Evolutionary conservation across 352 stramenopile species (phyloP).

Genomic region (Phytophthora cactorum): DNA sequence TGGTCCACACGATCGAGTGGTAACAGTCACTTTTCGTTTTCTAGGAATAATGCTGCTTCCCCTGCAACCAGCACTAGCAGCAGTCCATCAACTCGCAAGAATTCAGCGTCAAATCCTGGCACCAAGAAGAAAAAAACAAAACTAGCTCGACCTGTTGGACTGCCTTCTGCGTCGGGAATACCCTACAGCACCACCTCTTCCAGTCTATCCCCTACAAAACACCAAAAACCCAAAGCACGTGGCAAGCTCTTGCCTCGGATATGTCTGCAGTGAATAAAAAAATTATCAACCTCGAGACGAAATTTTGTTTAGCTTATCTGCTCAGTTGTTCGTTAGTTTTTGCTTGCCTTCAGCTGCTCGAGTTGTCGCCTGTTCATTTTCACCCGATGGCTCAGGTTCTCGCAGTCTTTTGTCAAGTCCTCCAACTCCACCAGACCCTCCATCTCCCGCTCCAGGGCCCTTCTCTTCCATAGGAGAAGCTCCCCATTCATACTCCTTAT

Average conservation of each 20-base stretch:
- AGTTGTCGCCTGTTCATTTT: no score
- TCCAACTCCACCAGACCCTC: no score
- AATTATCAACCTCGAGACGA: neutral
- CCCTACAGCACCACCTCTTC: constrained; percentile 7
- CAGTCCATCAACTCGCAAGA: constrained; percentile 25
- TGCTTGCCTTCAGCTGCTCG: no score
- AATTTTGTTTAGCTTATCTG: neutral
- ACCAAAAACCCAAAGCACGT: constrained; percentile 29
- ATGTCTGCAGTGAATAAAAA: constrained; percentile 22
- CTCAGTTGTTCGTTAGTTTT: no score
- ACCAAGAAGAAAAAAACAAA: constrained; percentile 38
- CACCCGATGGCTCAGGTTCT: no score
- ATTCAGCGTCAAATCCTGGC: constrained; percentile 1
- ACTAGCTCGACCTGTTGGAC: constrained; percentile 19
- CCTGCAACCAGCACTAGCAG: constrained; percentile 16
- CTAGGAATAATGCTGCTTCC: constrained; percentile 31
- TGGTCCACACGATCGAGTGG: constrained; percentile 23
- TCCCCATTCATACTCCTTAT: no score
- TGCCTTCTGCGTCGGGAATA: constrained; percentile 21
- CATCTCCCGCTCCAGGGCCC: no score
- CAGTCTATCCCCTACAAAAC: constrained; percentile 30
- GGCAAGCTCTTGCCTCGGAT: constrained; percentile 37
- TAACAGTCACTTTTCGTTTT: constrained; percentile 20
- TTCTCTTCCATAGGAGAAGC: no score
- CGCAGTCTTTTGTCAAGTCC: no score